A percentile compares a stretch with the other conserved stretches of the same genome.
These are phyloP conservation scores for Leucoagaricus sp. DNA, from an alignment of 1,284 basidiomycete genomes.

Conservation along the genomic window DNA sequence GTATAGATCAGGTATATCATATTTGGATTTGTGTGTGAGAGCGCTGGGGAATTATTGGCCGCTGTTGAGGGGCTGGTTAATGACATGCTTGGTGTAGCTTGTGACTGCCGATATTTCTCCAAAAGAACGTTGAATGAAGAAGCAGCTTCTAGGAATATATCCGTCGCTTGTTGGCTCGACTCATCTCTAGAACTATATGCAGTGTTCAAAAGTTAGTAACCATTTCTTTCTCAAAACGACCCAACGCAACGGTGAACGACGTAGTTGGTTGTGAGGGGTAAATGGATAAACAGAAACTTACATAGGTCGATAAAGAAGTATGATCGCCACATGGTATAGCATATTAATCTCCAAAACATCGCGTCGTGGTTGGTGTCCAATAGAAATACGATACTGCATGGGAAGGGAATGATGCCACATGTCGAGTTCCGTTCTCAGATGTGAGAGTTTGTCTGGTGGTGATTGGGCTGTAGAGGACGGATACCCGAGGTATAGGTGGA, in stretches of 20 bases:
- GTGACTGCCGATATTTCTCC: slow-evolving; percentile 21
- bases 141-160: slow-evolving; percentile 23
- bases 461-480: slow-evolving; percentile 11
- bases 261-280: neutral
- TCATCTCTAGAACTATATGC: slow-evolving; percentile 20
- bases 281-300: slow-evolving; percentile 16
- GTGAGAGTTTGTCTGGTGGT: slow-evolving; percentile 16
- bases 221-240: too few relatives aligned
- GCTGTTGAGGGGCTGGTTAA: neutral
- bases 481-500: slow-evolving; percentile 26
- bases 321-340: slow-evolving; percentile 26
- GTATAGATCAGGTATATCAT: slow-evolving; percentile 27
- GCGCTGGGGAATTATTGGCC: slow-evolving; percentile 2
- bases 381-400: slow-evolving; percentile 24
- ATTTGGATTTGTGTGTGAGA: slow-evolving; percentile 23
- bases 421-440: slow-evolving; percentile 23
- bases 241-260: too few relatives aligned
- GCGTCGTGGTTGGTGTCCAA: slow-evolving; percentile 23
- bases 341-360: slow-evolving; percentile 26
- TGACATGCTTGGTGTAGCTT: neutral
- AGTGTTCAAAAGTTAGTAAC: neutral
- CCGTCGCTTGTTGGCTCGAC: slow-evolving; percentile 16
- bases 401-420: slow-evolving; percentile 27
- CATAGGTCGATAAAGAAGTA: slow-evolving; percentile 26
- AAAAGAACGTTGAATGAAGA: slow-evolving; percentile 24